Base-by-base conservation (phyloP, 2,329 filamentous ascomycete genomes). In the Ophiostoma novo-ulmi region DNA sequence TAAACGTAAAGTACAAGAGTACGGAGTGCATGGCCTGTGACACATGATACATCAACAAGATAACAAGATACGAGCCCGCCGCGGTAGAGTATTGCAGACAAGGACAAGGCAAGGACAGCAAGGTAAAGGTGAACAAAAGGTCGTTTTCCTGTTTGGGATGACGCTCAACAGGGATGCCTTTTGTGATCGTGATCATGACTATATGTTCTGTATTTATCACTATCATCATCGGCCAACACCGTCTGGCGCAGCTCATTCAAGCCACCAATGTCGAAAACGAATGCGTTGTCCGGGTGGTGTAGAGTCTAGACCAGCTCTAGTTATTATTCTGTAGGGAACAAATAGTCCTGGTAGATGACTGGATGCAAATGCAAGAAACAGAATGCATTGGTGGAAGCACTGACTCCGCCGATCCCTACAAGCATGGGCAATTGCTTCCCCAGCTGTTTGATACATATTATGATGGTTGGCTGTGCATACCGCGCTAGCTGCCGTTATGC, bases 11-110 rank as follows among this genome's bases (percentile, higher is more conserved):
- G 52, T 26, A 58, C 52, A 26, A 26, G 52, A 58, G 52, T 58
- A 58, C 52, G 52, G 52, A 58, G 52, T 58, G 52, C 22, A 58
- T 58, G 52, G 48, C 10, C 22, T 58, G 52, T 58, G 52, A 22
- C 22, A 58, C 31, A 58, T 26, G 52, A 58, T 58, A 26, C n/a
- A 58, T 58, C 52, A 26, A 26, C n/a, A 11, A 58, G 14, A 20
- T 48, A 14, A 20, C 3, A 48, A 17, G 17, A 3, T 48, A 48
- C 17, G 48, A 55, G n/a, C 52, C 22, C n/a, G n/a, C 52, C 52
- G 44, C 44, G 7, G 44, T 10, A 14, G 22, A 22, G 52, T 10
- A 26, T 31, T n/a, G 17, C 8, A 13, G 17, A 7, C 44, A 48
- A 48, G 44, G 44, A 48, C 44, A 48, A n/a, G 44, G 44, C 44